A percentile compares a stretch with the other conserved stretches of the same genome.
Conservation (phyloP, 2,329 filamentous ascomycete genomes). For the Cladophialophora carrionii region DNA sequence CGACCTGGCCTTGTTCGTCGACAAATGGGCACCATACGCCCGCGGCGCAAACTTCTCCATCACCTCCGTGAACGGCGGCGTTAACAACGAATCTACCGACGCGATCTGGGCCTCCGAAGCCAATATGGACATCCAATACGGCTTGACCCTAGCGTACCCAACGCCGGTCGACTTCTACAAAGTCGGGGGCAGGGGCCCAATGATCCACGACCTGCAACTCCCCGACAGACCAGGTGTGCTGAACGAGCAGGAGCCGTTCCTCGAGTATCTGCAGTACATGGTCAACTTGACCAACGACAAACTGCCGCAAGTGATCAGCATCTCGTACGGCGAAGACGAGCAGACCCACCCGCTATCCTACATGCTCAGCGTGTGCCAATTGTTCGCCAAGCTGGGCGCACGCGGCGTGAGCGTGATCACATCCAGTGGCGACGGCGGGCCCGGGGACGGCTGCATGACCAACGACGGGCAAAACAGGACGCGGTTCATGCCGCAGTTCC, state of each 20-base stretch:
- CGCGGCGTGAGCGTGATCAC: slow-evolving; percentile 65
- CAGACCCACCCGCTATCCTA: slow-evolving; percentile 65
- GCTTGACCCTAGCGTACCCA: slow-evolving; percentile 59
- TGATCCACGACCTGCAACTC: slow-evolving; percentile 54
- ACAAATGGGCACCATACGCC: slow-evolving; percentile 54
- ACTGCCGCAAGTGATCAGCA: slow-evolving; percentile 65
- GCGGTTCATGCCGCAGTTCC: slow-evolving; percentile 65
- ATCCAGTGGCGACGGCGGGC: slow-evolving; percentile 59
- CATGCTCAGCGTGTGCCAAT: slow-evolving; percentile 62
- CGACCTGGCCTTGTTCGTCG: slow-evolving; percentile 62
- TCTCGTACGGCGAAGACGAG: slow-evolving; percentile 69
- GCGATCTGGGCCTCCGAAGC: slow-evolving; percentile 52
- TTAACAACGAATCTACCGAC: slow-evolving; percentile 50
- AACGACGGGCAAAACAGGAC: slow-evolving; percentile 62
- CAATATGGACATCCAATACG: slow-evolving; percentile 61
- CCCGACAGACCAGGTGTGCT: slow-evolving; percentile 46
- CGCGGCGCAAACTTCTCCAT: slow-evolving; percentile 51
- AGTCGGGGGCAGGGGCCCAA: slow-evolving; percentile 60
- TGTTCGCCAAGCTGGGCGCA: slow-evolving; percentile 66
- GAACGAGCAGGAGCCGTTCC: slow-evolving; percentile 65
- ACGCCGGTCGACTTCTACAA: slow-evolving; percentile 60
- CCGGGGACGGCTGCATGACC: slow-evolving; percentile 59
- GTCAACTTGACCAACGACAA: slow-evolving; percentile 57
- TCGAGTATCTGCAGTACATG: slow-evolving; percentile 65
- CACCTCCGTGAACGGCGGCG: slow-evolving; percentile 52